phyloP scores from a whole-genome alignment of 2,329 filamentous ascomycete genomes.

The Colletotrichum acutatum region DNA sequence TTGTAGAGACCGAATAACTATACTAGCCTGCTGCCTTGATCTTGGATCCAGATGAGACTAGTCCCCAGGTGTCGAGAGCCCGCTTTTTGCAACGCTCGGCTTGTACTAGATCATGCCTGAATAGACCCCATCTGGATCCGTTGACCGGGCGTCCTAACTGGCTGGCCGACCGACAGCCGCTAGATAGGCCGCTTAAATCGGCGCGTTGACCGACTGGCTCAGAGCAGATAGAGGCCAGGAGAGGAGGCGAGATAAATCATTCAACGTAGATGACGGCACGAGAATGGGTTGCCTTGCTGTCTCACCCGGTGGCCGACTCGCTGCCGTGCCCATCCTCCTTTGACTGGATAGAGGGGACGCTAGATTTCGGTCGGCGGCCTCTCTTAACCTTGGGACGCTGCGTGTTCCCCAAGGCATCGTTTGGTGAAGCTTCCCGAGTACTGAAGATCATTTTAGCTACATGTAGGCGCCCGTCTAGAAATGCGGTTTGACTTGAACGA shows the following conservation, averaged over 20 bases:
- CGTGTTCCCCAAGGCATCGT: background rate
- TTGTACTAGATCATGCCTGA: background rate
- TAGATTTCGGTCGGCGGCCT: slow-evolving; percentile 24
- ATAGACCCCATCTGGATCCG: background rate
- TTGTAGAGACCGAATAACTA: background rate
- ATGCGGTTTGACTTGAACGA: background rate
- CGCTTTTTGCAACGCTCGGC: background rate
- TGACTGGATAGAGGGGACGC: slow-evolving; percentile 2
- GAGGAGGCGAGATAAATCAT: no score
- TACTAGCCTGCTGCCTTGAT: background rate
- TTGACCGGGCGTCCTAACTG: background rate
- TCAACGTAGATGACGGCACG: background rate
- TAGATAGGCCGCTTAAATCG: background rate
- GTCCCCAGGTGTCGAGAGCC: background rate
- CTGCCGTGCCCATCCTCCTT: slow-evolving; percentile 1
- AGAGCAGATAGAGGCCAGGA: no score
- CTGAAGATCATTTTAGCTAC: background rate
- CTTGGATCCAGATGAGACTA: background rate
- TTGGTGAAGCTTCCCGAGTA: slow-evolving; percentile 22
- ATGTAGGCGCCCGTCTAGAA: no score
- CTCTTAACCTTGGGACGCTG: slow-evolving; percentile 23
- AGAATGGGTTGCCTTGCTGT: background rate
- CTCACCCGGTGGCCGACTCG: slow-evolving; percentile 19
- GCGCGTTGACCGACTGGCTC: background rate
- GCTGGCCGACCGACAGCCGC: no score